Evolutionary conservation across 2,329 filamentous ascomycete species (phyloP).

Genomic region (Aspergillus fructus): DNA sequence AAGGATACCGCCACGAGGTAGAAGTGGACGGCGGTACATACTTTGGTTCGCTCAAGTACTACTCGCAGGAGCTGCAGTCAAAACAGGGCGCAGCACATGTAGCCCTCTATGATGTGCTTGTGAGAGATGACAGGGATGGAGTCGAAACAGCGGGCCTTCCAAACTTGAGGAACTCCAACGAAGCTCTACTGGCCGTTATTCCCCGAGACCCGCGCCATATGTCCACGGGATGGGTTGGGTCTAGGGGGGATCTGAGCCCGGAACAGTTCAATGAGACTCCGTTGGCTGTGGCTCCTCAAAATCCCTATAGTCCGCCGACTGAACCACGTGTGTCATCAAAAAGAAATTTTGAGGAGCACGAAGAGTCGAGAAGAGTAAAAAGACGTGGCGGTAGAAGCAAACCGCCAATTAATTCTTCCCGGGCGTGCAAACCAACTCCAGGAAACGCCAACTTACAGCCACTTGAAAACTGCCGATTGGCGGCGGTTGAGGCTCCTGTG

Average conservation of each 20-base stretch:
- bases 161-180: background rate
- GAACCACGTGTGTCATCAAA: background rate
- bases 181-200: background rate
- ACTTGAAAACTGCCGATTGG: constrained; percentile 19
- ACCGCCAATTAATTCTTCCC: background rate
- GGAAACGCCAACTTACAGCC: constrained; percentile 23
- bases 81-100: constrained; percentile 30
- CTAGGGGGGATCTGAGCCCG: constrained; percentile 4
- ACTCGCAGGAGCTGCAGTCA: constrained; percentile 25
- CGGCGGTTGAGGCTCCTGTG: constrained; percentile 8
- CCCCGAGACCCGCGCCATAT: background rate
- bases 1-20: constrained; percentile 28
- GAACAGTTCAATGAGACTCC: background rate
- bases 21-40: constrained; percentile 20
- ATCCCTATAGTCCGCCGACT: background rate
- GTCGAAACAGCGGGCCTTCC: constrained; percentile 7
- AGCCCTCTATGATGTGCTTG: constrained; percentile 26
- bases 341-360: background rate
- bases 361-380: background rate
- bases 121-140: constrained; percentile 5
- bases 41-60: constrained; percentile 19
- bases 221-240: background rate
- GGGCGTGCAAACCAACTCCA: background rate
- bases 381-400: background rate
- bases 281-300: background rate